Evolutionary conservation across 2,329 filamentous ascomycete species (phyloP).

Genomic region (Teratosphaeria epicoccoides): DNA sequence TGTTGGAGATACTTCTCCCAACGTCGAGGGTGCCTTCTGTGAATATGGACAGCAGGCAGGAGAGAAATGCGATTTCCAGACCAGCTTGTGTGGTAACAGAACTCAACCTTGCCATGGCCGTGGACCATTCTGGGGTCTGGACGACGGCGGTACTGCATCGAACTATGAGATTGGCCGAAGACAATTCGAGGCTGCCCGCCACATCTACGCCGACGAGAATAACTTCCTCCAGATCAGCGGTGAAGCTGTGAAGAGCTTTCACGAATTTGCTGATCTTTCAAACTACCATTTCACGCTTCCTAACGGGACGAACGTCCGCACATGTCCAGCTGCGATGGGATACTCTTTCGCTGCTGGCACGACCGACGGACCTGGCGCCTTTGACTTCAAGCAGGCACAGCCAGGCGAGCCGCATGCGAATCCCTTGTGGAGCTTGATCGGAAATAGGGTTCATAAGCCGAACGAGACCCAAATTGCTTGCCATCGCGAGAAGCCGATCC

Average conservation of each 20-base stretch:
- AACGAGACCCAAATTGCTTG: conserved; percentile 60
- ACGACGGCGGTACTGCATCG: conserved; percentile 56
- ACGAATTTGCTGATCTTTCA: conserved; percentile 75
- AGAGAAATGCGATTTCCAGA: conserved; percentile 60
- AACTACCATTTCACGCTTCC: conserved; percentile 62
- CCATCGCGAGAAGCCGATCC: conserved; percentile 70
- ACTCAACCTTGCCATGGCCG: conserved; percentile 63
- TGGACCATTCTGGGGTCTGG: conserved; percentile 55
- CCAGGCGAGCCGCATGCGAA: conserved; percentile 61
- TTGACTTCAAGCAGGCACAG: conserved; percentile 87
- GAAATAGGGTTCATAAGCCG: conserved; percentile 60
- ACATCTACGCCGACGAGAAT: conserved; percentile 42
- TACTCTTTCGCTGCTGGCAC: conserved; percentile 92
- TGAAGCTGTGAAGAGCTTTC: conserved; percentile 64
- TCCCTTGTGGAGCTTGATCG: conserved; percentile 70
- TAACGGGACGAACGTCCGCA: conserved; percentile 59
- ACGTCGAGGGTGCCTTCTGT: conserved; percentile 77
- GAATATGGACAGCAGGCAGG: conserved; percentile 63
- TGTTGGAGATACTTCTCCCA: conserved; percentile 84
- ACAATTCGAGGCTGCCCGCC: conserved; percentile 54
- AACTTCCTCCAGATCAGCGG: conserved; percentile 46
- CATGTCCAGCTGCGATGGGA: conserved; percentile 78
- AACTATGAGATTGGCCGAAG: conserved; percentile 66
- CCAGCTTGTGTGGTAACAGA: conserved; percentile 72
- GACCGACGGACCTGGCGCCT: conserved; percentile 78